phyloP scores from a whole-genome alignment of 345 rosid genomes.

The Diplotaxis tenuifolia region DNA sequence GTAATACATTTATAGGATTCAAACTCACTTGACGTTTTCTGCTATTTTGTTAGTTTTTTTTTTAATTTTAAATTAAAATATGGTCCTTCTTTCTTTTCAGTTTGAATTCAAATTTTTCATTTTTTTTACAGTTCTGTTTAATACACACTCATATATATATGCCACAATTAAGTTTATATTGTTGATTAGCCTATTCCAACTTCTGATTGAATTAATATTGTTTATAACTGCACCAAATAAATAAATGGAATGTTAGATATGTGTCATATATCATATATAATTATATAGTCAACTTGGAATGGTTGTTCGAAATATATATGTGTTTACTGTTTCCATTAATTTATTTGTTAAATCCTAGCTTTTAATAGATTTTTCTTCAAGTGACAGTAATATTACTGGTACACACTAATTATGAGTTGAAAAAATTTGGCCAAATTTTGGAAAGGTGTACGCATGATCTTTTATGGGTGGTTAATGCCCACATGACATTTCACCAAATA shows the following conservation, averaged over 20 bases:
- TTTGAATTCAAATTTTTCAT: neutral
- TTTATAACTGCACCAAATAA: neutral
- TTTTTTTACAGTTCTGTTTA: neutral
- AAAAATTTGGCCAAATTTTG: constrained; percentile 7
- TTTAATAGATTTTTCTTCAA: neutral
- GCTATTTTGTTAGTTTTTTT: neutral
- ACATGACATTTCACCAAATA: constrained; percentile 26
- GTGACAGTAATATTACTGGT: constrained; percentile 24
- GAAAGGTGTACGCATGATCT: constrained; percentile 3
- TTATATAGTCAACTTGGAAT: neutral
- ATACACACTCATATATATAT: neutral
- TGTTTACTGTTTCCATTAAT: constrained; percentile 1
- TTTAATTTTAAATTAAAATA: neutral
- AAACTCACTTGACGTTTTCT: constrained; percentile 33
- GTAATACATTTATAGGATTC: constrained; percentile 32
- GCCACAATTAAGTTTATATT: neutral
- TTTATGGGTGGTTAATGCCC: constrained; percentile 23
- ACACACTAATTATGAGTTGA: constrained; percentile 28
- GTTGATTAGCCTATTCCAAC: neutral
- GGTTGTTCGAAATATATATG: neutral
- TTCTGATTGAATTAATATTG: neutral
- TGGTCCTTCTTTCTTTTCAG: constrained; percentile 34
- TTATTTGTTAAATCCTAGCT: neutral
- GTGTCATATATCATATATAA: neutral
- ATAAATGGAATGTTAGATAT: constrained; percentile 2